Evolutionary conservation across 257 asterid genomes (phyloP).

Genomic region (Voacanga thouarsii): DNA sequence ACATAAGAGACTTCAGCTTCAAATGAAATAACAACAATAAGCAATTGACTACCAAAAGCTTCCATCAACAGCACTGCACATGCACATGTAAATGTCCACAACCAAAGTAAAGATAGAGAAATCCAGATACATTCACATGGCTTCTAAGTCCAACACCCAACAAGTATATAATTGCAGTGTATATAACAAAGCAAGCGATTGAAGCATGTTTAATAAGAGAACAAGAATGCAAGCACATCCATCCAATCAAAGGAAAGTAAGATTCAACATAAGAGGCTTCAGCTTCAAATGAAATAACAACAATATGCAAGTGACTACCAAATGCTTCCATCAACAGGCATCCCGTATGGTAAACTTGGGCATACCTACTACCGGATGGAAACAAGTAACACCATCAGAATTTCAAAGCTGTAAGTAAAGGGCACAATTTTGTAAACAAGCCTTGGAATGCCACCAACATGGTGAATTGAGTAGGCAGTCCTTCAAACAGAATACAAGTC

Average conservation of each 20-base stretch:
- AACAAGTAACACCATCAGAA: conserved; percentile 1
- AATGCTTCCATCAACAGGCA: background rate
- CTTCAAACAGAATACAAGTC: background rate
- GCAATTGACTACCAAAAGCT: background rate
- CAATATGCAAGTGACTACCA: background rate
- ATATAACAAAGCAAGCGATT: background rate
- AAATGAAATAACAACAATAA: background rate
- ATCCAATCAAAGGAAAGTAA: background rate
- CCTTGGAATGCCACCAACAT: background rate
- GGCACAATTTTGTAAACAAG: background rate
- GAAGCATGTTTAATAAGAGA: background rate
- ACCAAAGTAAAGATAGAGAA: too few species aligned
- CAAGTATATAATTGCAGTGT: background rate
- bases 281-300: background rate
- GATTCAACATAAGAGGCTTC: too few species aligned
- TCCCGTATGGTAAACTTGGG: background rate
- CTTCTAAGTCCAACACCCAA: background rate
- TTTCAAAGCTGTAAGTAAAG: background rate
- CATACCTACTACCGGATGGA: background rate
- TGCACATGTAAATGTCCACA: background rate
- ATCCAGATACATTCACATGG: background rate
- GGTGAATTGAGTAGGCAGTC: background rate
- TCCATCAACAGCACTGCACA: too few species aligned
- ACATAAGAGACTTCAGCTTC: background rate
- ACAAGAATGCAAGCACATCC: background rate